phyloP scores from a whole-genome alignment of 106 monocot species.

The Dendrobium chrysotoxum region DNA sequence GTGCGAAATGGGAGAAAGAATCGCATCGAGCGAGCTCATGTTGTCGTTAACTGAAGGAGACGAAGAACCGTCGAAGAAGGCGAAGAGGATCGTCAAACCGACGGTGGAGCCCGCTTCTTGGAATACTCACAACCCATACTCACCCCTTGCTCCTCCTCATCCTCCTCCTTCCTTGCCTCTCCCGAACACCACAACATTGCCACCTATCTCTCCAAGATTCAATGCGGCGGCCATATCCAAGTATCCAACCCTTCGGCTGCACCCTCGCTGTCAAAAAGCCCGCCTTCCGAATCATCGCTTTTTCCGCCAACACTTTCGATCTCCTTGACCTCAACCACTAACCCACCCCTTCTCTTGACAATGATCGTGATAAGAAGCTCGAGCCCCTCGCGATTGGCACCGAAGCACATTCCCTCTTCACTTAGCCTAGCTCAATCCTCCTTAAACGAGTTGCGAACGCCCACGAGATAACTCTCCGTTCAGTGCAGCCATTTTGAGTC shows the following conservation, averaged over 20 bases:
- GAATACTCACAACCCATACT: conserved; percentile 53
- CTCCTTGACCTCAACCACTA: conserved; percentile 62
- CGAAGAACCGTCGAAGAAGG: too few species aligned
- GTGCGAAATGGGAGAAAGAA: too few species aligned
- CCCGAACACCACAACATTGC: conserved; percentile 57
- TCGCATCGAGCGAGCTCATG: too few species aligned
- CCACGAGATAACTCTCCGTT: conserved; percentile 58
- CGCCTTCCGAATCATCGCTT: conserved; percentile 66
- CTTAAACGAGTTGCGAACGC: conserved; percentile 59
- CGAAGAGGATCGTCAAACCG: neutral
- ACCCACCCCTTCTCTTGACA: conserved; percentile 44
- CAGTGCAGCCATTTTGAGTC: too few species aligned
- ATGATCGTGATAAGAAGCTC: neutral
- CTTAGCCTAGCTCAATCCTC: conserved; percentile 39
- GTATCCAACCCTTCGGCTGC: conserved; percentile 72
- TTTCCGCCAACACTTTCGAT: conserved; percentile 66
- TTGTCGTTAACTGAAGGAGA: too few species aligned
- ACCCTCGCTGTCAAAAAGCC: conserved; percentile 67
- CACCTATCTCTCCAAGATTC: conserved; percentile 83
- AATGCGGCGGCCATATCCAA: conserved; percentile 69
- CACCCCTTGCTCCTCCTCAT: neutral
- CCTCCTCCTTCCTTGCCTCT: conserved; percentile 8
- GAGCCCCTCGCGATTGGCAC: conserved; percentile 44
- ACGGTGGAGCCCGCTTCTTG: conserved; percentile 54
- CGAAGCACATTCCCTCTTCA: conserved; percentile 74